Percentiles rank a stretch among this genome's conserved stretches.
Conservation (phyloP, 169 alveolate species). For the Plasmodium cynomolgi region DNA sequence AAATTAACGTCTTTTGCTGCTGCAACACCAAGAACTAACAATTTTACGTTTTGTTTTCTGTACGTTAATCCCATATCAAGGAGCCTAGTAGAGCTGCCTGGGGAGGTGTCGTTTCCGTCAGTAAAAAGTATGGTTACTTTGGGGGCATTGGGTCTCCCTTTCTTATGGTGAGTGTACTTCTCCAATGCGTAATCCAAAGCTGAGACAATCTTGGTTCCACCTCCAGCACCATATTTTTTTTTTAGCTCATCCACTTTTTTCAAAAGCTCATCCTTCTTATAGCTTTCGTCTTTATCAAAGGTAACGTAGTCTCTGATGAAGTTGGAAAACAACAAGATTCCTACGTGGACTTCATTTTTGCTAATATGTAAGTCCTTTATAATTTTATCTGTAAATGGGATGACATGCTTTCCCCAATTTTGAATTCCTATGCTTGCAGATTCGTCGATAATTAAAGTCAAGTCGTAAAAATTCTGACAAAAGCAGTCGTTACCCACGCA, state of each 20-base stretch:
- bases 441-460: slow-evolving; percentile 71
- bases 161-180: slow-evolving; percentile 24
- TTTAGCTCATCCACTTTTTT: slow-evolving; percentile 60
- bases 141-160: slow-evolving; percentile 43
- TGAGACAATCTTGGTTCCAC: slow-evolving; percentile 32
- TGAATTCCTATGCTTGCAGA: slow-evolving; percentile 38
- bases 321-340: slow-evolving; percentile 39
- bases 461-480: slow-evolving; percentile 62
- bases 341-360: slow-evolving; percentile 62
- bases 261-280: slow-evolving; percentile 40
- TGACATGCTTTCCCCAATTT: slow-evolving; percentile 46
- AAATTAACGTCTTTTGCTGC: slow-evolving; percentile 22
- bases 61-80: slow-evolving; percentile 23
- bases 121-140: slow-evolving; percentile 70
- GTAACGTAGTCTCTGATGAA: slow-evolving; percentile 43
- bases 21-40: slow-evolving; percentile 66
- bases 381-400: slow-evolving; percentile 60
- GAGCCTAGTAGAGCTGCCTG: neutral
- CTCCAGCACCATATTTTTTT: slow-evolving; percentile 8
- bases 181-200: slow-evolving; percentile 61
- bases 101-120: slow-evolving; percentile 41
- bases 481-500: slow-evolving; percentile 56
- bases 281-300: slow-evolving; percentile 22
- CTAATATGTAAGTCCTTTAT: slow-evolving; percentile 36
- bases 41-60: slow-evolving; percentile 26